A percentile compares a stretch with the other conserved stretches of the same genome.
Conservation (phyloP, 768 basidiomycete genomes). For the Cystofilobasidium capitatum region DNA sequence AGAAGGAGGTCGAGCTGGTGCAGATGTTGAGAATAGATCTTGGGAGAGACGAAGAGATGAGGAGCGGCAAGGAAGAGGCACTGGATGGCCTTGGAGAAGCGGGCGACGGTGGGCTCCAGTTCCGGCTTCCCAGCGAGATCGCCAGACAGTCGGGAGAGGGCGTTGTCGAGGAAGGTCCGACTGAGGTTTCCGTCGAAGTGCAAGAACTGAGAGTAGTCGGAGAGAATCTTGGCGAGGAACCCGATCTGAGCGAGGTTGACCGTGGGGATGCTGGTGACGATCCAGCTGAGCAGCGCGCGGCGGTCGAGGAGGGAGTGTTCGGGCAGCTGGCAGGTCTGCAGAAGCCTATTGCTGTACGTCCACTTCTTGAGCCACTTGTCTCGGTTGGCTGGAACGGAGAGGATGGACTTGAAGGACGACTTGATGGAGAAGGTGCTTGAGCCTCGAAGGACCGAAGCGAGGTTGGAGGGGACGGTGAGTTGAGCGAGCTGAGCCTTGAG, state of each 20-base stretch:
- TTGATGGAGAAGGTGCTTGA: slow-evolving; percentile 18
- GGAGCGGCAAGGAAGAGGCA: slow-evolving; percentile 5
- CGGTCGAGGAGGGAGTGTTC: slow-evolving; percentile 19
- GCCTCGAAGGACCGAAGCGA: slow-evolving; percentile 4
- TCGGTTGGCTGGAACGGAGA: slow-evolving; percentile 10
- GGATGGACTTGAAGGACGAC: slow-evolving; percentile 21
- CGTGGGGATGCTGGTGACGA: slow-evolving; percentile 10
- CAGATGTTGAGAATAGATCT: not conserved
- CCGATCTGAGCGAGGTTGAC: slow-evolving; percentile 23
- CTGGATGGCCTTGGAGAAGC: slow-evolving; percentile 14
- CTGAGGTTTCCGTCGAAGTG: slow-evolving; percentile 8
- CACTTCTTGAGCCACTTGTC: slow-evolving; percentile 22
- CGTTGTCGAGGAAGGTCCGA: slow-evolving; percentile 12
- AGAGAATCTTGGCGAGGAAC: slow-evolving; percentile 17
- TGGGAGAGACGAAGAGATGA: slow-evolving; percentile 22
- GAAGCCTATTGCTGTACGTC: not conserved
- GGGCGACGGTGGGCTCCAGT: not conserved
- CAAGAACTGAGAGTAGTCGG: slow-evolving; percentile 11
- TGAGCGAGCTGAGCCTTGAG: slow-evolving; percentile 31
- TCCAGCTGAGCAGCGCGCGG: slow-evolving; percentile 10
- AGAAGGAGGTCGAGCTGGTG: slow-evolving; percentile 9
- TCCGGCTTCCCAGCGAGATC: slow-evolving; percentile 8
- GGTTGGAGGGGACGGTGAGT: slow-evolving; percentile 25
- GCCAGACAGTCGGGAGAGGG: not conserved
- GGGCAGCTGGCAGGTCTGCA: not conserved